Percentiles rank a stretch among this genome's conserved stretches.
phyloP scores from a whole-genome alignment of 768 basidiomycete species.

The Suillus spraguei region DNA sequence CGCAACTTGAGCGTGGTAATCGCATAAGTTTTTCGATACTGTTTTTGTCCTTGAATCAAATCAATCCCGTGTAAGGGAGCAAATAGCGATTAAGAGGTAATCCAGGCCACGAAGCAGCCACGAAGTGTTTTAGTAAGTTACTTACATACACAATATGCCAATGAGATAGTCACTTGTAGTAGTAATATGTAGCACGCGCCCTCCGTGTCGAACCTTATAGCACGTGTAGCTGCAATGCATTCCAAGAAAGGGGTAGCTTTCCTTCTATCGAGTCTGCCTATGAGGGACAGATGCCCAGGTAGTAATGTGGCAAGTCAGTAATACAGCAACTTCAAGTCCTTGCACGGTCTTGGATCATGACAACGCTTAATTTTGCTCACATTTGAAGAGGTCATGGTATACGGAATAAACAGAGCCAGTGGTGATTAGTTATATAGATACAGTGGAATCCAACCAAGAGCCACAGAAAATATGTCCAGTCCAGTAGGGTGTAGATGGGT shows the following conservation, averaged over 20 bases:
- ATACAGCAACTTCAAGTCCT: background rate
- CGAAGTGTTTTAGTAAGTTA: background rate
- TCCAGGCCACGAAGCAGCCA: background rate
- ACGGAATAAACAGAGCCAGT: background rate
- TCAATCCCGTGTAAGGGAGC: background rate
- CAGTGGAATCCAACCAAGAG: background rate
- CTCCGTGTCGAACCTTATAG: background rate
- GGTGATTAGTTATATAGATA: conserved; percentile 1
- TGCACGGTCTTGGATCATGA: background rate
- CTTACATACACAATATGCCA: background rate
- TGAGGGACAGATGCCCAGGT: background rate
- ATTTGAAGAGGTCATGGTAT: background rate
- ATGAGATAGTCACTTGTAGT: background rate
- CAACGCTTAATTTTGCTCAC: background rate
- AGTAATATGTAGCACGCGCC: background rate
- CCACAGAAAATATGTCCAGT: background rate
- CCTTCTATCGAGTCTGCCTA: background rate
- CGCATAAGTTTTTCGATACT: background rate
- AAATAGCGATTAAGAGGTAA: background rate
- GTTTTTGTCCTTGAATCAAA: background rate
- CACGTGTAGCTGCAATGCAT: background rate
- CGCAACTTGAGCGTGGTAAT: background rate
- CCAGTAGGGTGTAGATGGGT: background rate
- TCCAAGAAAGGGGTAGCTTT: background rate
- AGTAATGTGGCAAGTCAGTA: background rate